Percentiles rank a stretch among this genome's conserved stretches.
phyloP scores from a whole-genome alignment of 2,329 filamentous ascomycete genomes.

The Tolypocladium capitatum region DNA sequence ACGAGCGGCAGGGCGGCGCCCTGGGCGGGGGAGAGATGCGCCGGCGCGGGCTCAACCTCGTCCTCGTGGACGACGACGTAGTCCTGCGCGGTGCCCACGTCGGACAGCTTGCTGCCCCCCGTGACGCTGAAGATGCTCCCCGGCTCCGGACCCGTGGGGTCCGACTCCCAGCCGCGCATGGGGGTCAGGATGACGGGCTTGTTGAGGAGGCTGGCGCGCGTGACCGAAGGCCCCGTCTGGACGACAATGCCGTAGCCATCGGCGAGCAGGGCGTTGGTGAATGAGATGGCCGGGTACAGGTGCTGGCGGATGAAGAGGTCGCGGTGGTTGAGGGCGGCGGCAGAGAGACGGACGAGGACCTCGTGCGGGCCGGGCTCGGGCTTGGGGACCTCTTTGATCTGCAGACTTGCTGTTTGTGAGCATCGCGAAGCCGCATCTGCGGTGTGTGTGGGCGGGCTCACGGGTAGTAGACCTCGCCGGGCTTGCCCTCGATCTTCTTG shows the following conservation, averaged over 20 bases:
- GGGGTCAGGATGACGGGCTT: slow-evolving; percentile 71
- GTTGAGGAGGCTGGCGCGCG: slow-evolving; percentile 28
- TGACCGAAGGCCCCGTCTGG: slow-evolving; percentile 38
- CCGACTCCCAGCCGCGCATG: slow-evolving; percentile 60
- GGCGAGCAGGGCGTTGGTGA: slow-evolving; percentile 63
- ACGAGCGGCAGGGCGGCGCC: slow-evolving; percentile 76
- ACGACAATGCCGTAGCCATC: slow-evolving; percentile 72
- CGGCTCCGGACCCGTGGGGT: slow-evolving; percentile 61
- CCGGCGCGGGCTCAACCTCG: slow-evolving; percentile 66
- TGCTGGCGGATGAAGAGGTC: slow-evolving; percentile 90
- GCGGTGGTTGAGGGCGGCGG: slow-evolving; percentile 83
- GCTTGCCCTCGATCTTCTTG: slow-evolving; percentile 60
- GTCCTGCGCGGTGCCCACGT: slow-evolving; percentile 61
- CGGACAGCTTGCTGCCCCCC: slow-evolving; percentile 51
- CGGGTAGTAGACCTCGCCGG: slow-evolving; percentile 80
- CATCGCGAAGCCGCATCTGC: background rate
- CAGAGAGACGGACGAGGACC: slow-evolving; percentile 61
- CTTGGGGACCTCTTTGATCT: slow-evolving; percentile 46
- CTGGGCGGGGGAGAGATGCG: slow-evolving; percentile 58
- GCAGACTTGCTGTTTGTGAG: slow-evolving; percentile 24
- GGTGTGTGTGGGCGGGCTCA: slow-evolving; percentile 19
- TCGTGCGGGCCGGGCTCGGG: slow-evolving; percentile 53
- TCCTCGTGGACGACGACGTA: slow-evolving; percentile 52
- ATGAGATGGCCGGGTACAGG: slow-evolving; percentile 76
- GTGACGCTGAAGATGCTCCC: slow-evolving; percentile 45